Evolutionary conservation across 495 filamentous ascomycete genomes (phyloP), one percentile per base, ranked within the genome.

Genomic region (Parathielavia appendiculata): DNA sequence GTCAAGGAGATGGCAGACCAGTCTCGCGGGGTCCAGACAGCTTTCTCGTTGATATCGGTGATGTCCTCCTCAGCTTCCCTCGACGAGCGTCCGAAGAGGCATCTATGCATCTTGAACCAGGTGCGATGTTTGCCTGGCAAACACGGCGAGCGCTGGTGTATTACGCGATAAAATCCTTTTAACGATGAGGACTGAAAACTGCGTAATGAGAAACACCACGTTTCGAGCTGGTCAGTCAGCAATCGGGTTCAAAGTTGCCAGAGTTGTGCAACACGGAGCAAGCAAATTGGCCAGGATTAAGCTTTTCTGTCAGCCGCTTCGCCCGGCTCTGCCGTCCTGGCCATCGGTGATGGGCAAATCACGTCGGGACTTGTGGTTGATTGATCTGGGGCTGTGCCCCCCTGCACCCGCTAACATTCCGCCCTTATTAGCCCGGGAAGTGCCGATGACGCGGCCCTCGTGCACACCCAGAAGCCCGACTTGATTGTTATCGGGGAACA

Each of bases 11-110:
- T 22, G 32, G 20, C 48, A 16, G 51, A 49, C 51, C 61, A 63
- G 47, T 56, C 44, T 10, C 54, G 61, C 9, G 19, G 62, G n/a
- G 50, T 50, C 44, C 32, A 90, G 79, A 89, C 85, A 62, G 83
- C 84, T 45, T 95, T 91, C 71, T 75, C 81, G 43, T 70, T 82
- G 90, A 20, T 16, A 19, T 20, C 39, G 44, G 5, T 14, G 50
- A 16, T 19, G 13, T 32, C 49, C 3, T 44, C 40, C 17, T 45
- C 51, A 39, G n/a, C 35, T 20, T 17, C 19, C 12, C 43, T 45
- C 10, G 41, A 10, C 3, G 14, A 38, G 16, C 30, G 13, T 22
- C 34, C 5, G 30, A 16, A 35, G 35, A 47, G 45, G 22, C 36
- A 56, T 35, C 52, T n/a, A 35, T 4, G 51, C 57, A 59, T 59